phyloP scores from a whole-genome alignment of 495 filamentous ascomycete genomes.

The Zalerion maritima region DNA sequence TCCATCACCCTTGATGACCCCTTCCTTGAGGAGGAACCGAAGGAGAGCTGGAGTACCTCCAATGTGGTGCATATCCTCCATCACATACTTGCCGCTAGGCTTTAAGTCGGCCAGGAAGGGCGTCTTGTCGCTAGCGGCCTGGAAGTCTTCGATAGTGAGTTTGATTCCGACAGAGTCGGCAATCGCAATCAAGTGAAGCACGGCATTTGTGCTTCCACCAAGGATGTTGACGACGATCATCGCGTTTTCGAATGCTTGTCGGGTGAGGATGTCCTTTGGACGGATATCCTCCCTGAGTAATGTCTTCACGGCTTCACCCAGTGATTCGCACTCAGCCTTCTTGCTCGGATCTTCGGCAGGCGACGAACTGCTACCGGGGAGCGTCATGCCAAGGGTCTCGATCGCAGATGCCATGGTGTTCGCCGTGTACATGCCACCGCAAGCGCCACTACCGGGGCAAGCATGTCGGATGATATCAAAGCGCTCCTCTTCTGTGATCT shows the following conservation, averaged over 20 bases:
- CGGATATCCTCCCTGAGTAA: constrained; percentile 78
- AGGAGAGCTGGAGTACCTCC: constrained; percentile 84
- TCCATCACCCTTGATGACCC: constrained; percentile 70
- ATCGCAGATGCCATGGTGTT: constrained; percentile 99
- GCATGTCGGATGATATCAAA: constrained; percentile 93
- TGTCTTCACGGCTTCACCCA: constrained; percentile 76
- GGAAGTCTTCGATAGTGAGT: constrained; percentile 95
- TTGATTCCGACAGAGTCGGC: constrained; percentile 87
- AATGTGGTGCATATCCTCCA: constrained; percentile 79
- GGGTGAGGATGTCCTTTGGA: constrained; percentile 79
- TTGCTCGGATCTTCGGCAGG: constrained; percentile 81
- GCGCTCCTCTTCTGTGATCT: constrained; percentile 80
- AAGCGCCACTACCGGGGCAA: constrained; percentile 85
- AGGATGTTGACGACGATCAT: constrained; percentile 94
- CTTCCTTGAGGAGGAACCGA: constrained; percentile 84
- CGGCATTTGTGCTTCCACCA: constrained; percentile 92
- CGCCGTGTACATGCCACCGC: constrained; percentile 98
- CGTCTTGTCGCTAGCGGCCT: constrained; percentile 76
- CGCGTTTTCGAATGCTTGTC: constrained; percentile 87
- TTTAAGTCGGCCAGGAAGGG: constrained; percentile 95
- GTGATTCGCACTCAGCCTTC: constrained; percentile 67
- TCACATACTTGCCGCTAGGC: constrained; percentile 93
- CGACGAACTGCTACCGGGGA: constrained; percentile 85
- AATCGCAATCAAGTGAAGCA: constrained; percentile 92
- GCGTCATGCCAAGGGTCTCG: constrained; percentile 88